Percentiles rank a stretch among this genome's conserved stretches.
Evolutionary conservation across 2,329 filamentous ascomycete species (phyloP).

Genomic region (Geosmithia putterillii): DNA sequence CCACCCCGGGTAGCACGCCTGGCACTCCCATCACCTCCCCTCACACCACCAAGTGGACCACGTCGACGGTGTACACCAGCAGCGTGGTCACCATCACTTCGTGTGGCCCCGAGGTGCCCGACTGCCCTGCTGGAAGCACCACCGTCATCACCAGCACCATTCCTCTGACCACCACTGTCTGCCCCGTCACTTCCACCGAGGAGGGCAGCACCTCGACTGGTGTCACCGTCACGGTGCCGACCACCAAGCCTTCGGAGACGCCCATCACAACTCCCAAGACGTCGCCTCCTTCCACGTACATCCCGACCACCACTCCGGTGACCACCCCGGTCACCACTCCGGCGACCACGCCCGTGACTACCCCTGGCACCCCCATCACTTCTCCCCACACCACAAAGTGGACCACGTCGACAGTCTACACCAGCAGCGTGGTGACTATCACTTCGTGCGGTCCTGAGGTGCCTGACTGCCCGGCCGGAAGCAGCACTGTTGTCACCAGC

Average conservation of each 20-base stretch:
- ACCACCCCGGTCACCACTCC: conserved; percentile 1
- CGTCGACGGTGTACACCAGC: conserved; percentile 9
- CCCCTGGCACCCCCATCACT: neutral
- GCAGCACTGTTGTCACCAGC: conserved; percentile 6
- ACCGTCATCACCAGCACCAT: conserved; percentile 6
- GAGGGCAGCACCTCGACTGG: neutral
- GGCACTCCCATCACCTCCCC: too few relatives aligned
- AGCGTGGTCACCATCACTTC: conserved; percentile 10
- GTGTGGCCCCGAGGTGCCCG: conserved; percentile 3
- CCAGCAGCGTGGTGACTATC: conserved; percentile 10
- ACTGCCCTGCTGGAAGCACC: conserved; percentile 7
- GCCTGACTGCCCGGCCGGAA: conserved; percentile 7
- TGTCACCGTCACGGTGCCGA: too few relatives aligned
- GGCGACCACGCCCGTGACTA: conserved; percentile 3
- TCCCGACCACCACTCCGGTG: neutral
- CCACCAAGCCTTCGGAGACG: too few relatives aligned
- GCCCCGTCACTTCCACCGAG: conserved; percentile 3
- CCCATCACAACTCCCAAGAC: too few relatives aligned
- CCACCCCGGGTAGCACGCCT: conserved; percentile 3
- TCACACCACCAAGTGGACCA: too few relatives aligned
- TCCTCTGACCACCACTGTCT: conserved; percentile 5
- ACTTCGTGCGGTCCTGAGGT: conserved; percentile 6
- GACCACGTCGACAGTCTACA: conserved; percentile 11
- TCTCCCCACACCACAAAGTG: conserved; percentile 5
- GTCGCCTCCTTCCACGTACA: too few relatives aligned